Percentiles rank a stretch among this genome's conserved stretches.
These are phyloP conservation scores for Meyerozyma elateridarum DNA, from an alignment of 1,139 yeast genomes.

Conservation along the genomic window DNA sequence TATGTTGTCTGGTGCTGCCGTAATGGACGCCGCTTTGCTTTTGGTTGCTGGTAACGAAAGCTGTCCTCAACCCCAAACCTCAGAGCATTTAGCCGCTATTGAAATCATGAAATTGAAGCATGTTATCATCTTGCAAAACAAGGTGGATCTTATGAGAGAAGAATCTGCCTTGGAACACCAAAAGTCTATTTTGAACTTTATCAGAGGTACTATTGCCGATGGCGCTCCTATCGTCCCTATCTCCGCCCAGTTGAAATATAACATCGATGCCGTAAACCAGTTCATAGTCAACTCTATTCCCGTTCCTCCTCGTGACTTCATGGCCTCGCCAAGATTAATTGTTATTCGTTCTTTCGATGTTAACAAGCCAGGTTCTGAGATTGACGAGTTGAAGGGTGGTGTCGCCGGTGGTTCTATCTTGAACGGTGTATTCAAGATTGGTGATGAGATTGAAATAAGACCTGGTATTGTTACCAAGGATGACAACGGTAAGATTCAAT, in stretches of 20 bases:
- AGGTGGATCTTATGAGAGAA: slow-evolving; percentile 98
- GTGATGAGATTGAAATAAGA: slow-evolving; percentile 97
- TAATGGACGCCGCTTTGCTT: slow-evolving; percentile 97
- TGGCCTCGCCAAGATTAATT: slow-evolving; percentile 89
- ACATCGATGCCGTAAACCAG: slow-evolving; percentile 97
- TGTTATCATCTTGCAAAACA: slow-evolving; percentile 93
- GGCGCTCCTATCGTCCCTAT: slow-evolving; percentile 99
- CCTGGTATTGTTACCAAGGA: slow-evolving; percentile 98
- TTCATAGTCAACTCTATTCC: slow-evolving; percentile 94
- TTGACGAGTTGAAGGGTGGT: slow-evolving; percentile 97
- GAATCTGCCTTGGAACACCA: slow-evolving; percentile 95
- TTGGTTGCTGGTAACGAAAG: slow-evolving; percentile 98
- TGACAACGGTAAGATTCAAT: slow-evolving; percentile 87
- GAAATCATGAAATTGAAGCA: slow-evolving; percentile 98
- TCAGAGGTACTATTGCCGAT: slow-evolving; percentile 97
- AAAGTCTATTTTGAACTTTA: slow-evolving; percentile 84
- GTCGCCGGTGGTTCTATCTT: slow-evolving; percentile 99
- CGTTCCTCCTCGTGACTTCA: slow-evolving; percentile 91
- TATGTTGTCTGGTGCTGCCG: slow-evolving; percentile 99
- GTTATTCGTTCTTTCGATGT: slow-evolving; percentile 99
- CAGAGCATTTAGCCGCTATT: slow-evolving; percentile 98
- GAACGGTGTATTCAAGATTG: slow-evolving; percentile 93
- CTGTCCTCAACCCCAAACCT: slow-evolving; percentile 99
- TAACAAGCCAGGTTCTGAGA: slow-evolving; percentile 97
- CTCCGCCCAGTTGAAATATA: slow-evolving; percentile 97